These are phyloP conservation scores for Francoa sonchifolia DNA, from an alignment of 441 rosid genomes.

Conservation along the genomic window DNA sequence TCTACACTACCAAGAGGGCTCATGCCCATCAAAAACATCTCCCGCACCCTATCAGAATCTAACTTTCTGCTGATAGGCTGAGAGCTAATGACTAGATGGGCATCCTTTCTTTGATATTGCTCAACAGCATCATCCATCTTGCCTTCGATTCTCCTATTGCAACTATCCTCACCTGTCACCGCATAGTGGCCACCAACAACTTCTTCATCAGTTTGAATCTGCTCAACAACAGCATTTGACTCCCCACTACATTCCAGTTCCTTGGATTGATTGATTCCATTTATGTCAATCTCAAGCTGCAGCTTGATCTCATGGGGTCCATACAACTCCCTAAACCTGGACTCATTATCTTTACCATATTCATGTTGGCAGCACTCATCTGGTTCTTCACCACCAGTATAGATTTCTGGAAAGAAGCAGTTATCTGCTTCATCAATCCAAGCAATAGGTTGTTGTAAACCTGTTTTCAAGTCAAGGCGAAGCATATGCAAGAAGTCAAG, in stretches of 20 bases:
- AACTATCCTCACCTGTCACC: conserved; percentile 34
- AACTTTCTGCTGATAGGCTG: conserved; percentile 16
- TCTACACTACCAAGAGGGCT: conserved; percentile 27
- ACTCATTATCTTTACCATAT: conserved; percentile 20
- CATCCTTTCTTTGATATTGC: conserved; percentile 18
- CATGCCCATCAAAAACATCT: conserved; percentile 46
- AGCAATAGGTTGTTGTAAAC: conserved; percentile 57
- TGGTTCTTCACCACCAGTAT: conserved; percentile 24
- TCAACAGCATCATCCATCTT: conserved; percentile 27
- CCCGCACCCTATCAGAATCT: conserved; percentile 33
- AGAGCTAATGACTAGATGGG: conserved; percentile 2
- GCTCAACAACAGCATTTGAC: conserved; percentile 39
- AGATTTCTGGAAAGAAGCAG: conserved; percentile 76
- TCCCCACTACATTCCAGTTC: conserved; percentile 69
- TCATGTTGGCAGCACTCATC: conserved; percentile 24
- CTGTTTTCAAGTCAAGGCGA: conserved; percentile 49
- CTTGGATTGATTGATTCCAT: conserved; percentile 39
- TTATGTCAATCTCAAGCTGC: conserved; percentile 74
- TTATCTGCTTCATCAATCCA: conserved; percentile 79
- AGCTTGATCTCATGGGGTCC: conserved; percentile 60
- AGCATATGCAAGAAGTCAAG: conserved; percentile 87
- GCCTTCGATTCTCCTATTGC: conserved; percentile 27
- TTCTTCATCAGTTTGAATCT: conserved; percentile 31
- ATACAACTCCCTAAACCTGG: conserved; percentile 10
- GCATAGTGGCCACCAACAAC: conserved; percentile 16